phyloP scores from a whole-genome alignment of 257 asterid species.

The Solanum chilense region DNA sequence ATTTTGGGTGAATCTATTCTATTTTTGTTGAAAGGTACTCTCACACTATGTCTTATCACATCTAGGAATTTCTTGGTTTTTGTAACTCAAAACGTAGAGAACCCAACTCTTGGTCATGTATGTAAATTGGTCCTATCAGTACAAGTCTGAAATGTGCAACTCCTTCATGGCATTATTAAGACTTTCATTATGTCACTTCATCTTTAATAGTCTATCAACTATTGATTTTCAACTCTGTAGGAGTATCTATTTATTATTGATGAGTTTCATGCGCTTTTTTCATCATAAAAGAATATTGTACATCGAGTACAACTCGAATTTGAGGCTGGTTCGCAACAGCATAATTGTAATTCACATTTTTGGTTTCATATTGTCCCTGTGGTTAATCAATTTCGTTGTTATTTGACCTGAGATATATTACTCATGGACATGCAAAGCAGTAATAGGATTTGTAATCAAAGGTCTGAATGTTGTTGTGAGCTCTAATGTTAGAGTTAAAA shows the following conservation, averaged over 20 bases:
- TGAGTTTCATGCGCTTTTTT: slow-evolving; percentile 45
- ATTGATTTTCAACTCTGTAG: neutral
- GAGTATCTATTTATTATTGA: neutral
- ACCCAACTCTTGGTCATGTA: neutral
- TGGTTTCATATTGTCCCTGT: neutral
- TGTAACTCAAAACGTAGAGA: neutral
- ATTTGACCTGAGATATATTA: neutral
- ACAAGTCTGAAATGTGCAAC: neutral
- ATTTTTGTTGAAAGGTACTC: neutral
- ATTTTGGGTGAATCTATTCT: neutral
- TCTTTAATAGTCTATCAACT: neutral
- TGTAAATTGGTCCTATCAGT: neutral
- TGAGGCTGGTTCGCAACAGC: slow-evolving; percentile 12
- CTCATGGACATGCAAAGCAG: neutral
- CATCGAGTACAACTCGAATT: slow-evolving; percentile 15
- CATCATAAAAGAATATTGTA: slow-evolving; percentile 16
- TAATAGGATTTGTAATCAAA: neutral
- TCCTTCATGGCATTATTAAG: neutral
- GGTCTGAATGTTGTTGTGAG: neutral
- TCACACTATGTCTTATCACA: neutral
- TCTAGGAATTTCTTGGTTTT: neutral
- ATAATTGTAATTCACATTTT: neutral
- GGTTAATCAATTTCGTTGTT: neutral
- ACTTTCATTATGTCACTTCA: neutral
- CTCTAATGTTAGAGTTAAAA: neutral